These are phyloP conservation scores for Boletellus emodensis DNA, from an alignment of 768 basidiomycete species.

Conservation along the genomic window DNA sequence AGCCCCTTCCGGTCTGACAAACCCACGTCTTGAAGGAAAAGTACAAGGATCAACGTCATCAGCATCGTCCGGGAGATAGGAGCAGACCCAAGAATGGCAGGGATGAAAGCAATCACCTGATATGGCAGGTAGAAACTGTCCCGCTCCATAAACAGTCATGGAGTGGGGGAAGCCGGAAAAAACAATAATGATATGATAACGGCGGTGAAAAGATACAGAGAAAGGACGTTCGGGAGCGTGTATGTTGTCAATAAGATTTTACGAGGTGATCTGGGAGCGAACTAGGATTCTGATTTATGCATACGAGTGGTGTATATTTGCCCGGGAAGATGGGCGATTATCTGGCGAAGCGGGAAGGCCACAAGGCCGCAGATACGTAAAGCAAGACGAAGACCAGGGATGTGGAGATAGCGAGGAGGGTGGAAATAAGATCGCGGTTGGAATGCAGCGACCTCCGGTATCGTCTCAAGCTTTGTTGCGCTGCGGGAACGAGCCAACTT, in stretches of 20 bases:
- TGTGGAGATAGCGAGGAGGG: constrained; percentile 13
- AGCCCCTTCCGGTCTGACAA: constrained; percentile 16
- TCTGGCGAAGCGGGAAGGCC: constrained; percentile 27
- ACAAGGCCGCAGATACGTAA: constrained; percentile 30
- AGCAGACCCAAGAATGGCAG: constrained; percentile 20
- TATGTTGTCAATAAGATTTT: constrained; percentile 1
- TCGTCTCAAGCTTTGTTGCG: constrained; percentile 36
- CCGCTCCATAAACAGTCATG: background rate
- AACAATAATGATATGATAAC: background rate
- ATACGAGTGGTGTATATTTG: constrained; percentile 21
- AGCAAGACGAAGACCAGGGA: constrained; percentile 27
- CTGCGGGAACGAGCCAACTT: constrained; percentile 23
- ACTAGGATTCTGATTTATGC: constrained; percentile 13
- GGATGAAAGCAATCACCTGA: constrained; percentile 28
- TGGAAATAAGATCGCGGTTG: constrained; percentile 18
- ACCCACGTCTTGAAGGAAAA: constrained; percentile 16
- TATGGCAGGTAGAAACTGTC: constrained; percentile 22
- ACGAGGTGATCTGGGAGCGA: background rate
- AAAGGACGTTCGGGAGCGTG: constrained; percentile 8
- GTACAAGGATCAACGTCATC: constrained; percentile 21
- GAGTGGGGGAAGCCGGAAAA: background rate
- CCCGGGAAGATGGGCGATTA: constrained; percentile 21
- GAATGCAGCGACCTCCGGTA: constrained; percentile 33
- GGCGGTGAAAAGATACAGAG: constrained; percentile 10
- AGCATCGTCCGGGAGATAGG: constrained; percentile 10